Conservation (phyloP, 139 green algal genomes). For the Chlamydomonas eustigma region DNA sequence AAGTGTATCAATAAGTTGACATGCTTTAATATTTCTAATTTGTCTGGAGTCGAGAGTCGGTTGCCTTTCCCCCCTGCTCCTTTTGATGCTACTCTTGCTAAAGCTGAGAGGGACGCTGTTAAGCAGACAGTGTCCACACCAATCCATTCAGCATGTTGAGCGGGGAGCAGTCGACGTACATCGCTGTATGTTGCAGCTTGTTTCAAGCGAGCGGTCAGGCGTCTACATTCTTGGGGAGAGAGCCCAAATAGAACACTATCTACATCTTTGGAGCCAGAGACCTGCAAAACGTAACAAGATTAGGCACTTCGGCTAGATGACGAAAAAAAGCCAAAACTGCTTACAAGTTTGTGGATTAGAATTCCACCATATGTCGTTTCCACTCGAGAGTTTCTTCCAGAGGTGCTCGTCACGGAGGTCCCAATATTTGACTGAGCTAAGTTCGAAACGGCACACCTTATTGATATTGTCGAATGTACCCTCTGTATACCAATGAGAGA, state of each 20-base stretch:
- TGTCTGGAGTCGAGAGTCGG: not conserved
- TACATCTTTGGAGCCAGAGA: not conserved
- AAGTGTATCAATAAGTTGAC: not conserved
- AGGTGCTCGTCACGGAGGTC: too few relatives aligned
- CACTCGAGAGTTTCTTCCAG: too few relatives aligned
- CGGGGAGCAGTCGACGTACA: not conserved
- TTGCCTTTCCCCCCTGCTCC: not conserved
- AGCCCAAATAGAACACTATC: not conserved
- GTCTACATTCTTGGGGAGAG: not conserved
- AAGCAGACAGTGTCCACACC: constrained; percentile 7
- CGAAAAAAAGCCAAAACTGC: too few relatives aligned
- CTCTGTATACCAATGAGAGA: too few relatives aligned
- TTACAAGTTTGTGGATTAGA: too few relatives aligned
- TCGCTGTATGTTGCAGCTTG: not conserved
- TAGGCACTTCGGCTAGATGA: too few relatives aligned
- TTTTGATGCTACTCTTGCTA: not conserved
- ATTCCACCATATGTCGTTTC: too few relatives aligned
- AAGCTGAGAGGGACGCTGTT: not conserved
- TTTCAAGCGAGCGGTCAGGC: constrained; percentile 5
- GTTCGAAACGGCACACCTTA: too few relatives aligned
- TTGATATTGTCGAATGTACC: too few relatives aligned
- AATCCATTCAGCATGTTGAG: not conserved
- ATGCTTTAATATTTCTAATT: not conserved
- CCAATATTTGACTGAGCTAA: too few relatives aligned
- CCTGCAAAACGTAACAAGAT: too few relatives aligned